phyloP scores from a whole-genome alignment of 176 grass and related monocot genomes.

The Carex littledalei region DNA sequence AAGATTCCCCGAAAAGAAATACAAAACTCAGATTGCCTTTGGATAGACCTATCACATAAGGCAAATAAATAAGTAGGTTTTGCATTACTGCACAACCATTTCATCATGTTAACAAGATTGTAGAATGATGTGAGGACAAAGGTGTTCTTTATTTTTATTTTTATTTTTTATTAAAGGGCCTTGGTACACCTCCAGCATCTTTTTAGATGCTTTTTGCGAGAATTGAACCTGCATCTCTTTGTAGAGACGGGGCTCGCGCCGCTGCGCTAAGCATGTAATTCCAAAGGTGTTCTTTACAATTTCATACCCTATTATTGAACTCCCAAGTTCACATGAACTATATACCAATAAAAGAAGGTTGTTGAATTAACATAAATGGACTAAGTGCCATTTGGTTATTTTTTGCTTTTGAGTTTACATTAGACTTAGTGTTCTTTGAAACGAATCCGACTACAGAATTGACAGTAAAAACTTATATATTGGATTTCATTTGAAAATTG shows the following conservation, averaged over 20 bases:
- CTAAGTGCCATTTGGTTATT: neutral
- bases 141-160: too few relatives aligned
- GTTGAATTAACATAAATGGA: neutral
- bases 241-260: too few relatives aligned
- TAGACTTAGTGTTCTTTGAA: neutral
- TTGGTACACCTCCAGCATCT: too few relatives aligned
- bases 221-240: too few relatives aligned
- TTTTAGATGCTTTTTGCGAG: too few relatives aligned
- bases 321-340: neutral
- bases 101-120: neutral
- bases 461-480: neutral
- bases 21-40: neutral
- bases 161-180: too few relatives aligned
- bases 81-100: neutral
- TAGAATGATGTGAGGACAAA: neutral
- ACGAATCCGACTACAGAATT: neutral
- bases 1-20: neutral
- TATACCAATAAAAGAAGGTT: neutral
- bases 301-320: too few relatives aligned
- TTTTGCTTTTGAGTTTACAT: conserved; percentile 1
- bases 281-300: neutral
- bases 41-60: neutral
- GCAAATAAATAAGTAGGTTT: neutral
- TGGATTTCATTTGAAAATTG: neutral
- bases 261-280: too few relatives aligned